Conservation (phyloP, 2,329 filamentous ascomycete species). For the Calcarisporium arbuscula region DNA sequence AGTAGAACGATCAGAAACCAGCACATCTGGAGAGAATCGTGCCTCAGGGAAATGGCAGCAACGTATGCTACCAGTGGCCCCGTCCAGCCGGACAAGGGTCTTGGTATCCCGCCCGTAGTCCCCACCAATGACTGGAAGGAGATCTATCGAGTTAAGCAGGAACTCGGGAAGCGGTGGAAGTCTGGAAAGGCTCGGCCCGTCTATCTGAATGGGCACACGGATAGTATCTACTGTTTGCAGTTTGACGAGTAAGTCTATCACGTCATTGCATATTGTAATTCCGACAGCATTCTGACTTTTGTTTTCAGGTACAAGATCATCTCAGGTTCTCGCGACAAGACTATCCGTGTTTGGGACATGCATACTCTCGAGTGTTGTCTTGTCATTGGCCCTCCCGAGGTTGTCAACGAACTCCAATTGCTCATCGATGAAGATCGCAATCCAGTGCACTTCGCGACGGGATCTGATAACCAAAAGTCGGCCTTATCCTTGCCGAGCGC, state of each 20-base stretch:
- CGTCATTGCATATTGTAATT: neutral
- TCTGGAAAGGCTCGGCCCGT: constrained; percentile 71
- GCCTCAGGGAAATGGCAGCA: constrained; percentile 52
- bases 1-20: constrained; percentile 39
- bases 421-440: constrained; percentile 45
- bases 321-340: constrained; percentile 90
- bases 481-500: constrained; percentile 46
- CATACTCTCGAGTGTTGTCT: constrained; percentile 78
- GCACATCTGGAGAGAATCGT: constrained; percentile 59
- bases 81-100: constrained; percentile 46
- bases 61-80: constrained; percentile 53
- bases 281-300: neutral
- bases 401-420: constrained; percentile 48
- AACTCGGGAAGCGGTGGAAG: constrained; percentile 75
- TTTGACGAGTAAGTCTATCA: constrained; percentile 77
- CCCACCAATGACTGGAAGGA: constrained; percentile 76
- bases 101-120: constrained; percentile 47
- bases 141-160: constrained; percentile 71
- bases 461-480: constrained; percentile 40
- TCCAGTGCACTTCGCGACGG: constrained; percentile 49
- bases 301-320: constrained; percentile 75
- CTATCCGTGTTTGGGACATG: constrained; percentile 94
- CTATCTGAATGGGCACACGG: constrained; percentile 87
- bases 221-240: constrained; percentile 96
- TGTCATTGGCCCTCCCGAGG: constrained; percentile 73